Base-by-base conservation (phyloP, 2,329 filamentous ascomycete species). In the Neofusicoccum laricinum region DNA sequence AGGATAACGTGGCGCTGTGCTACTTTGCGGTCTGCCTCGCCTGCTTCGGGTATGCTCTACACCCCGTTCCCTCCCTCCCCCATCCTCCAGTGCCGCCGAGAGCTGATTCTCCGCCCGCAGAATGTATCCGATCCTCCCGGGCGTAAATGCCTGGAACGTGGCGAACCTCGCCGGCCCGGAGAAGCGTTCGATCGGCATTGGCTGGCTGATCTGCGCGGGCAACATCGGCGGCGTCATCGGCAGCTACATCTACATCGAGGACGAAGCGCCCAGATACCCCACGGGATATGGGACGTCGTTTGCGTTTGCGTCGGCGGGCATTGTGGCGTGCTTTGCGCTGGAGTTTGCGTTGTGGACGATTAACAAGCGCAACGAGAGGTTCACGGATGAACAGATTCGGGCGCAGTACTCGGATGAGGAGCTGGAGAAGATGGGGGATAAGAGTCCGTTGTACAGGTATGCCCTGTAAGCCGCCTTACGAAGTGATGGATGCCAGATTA, bases 11-110 rank as follows among this genome's bases (percentile, higher is more conserved):
- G 11, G 77, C 73, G 0, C 67, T 78, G 0, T 78, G 78, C 57
- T 81, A 81, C 66, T 81, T 82, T 55, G 79, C 76, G 0, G 76
- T 82, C 34, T 79, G 77, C 43, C 68, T 83, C 4, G 77, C 80
- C 0, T 80, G 74, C 34, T 72, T 78, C 10, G 77, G 79, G 53
- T 58, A 46, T 32, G 53, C 11, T 8, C 15, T 38, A 11, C 6
- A 38, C 11, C 11, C 11, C 36, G 10, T 15, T 38, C 36, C 34
- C 11, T 11, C 34, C 34, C 11, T 36, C 34, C 34, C 10, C 11
- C 36, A 12, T 38, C 14, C 36, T 11, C 10, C 10, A 15, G 36
- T 46, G 43, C 43, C n/a, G 14, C 10, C 11, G 2, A n/a, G 17
- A 46, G 12, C 11, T 10, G 3, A 10, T 46, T n/a, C 43, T 15